Conservation (phyloP, 345 rosid species). For the Citrus maxima region DNA sequence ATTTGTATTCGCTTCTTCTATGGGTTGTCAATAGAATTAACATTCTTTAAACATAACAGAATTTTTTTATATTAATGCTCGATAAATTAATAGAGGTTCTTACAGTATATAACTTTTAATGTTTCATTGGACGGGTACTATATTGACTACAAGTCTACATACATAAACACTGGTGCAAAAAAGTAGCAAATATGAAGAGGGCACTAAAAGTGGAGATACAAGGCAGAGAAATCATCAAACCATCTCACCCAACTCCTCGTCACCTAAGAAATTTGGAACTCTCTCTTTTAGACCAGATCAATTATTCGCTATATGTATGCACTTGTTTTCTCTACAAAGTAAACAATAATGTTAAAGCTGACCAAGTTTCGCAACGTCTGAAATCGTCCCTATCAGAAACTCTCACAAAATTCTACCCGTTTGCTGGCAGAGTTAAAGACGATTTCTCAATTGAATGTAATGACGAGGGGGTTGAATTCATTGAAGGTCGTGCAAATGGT, state of each 20-base stretch:
- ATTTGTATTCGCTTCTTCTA: too few species aligned
- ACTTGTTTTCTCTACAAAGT: conserved; percentile 13
- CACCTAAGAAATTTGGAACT: neutral
- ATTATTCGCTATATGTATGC: conserved; percentile 17
- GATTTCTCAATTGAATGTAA: conserved; percentile 2
- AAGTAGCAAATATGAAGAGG: neutral
- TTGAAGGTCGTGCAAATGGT: conserved; percentile 16
- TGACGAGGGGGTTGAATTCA: conserved; percentile 13
- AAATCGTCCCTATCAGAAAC: too few species aligned
- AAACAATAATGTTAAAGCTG: neutral
- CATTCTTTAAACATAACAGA: too few species aligned
- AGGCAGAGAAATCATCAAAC: neutral
- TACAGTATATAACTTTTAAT: too few species aligned
- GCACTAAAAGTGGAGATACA: neutral
- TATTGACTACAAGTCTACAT: too few species aligned
- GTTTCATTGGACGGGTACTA: too few species aligned
- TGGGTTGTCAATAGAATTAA: too few species aligned
- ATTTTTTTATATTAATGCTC: too few species aligned
- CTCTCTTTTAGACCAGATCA: conserved; percentile 32
- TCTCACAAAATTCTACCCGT: neutral
- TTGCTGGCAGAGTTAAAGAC: conserved; percentile 20
- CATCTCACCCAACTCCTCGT: too few species aligned
- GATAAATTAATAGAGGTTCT: too few species aligned
- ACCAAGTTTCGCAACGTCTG: neutral
- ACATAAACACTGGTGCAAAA: too few species aligned